These are phyloP conservation scores for Nephelium lappaceum DNA, from an alignment of 345 rosid genomes.

Conservation along the genomic window DNA sequence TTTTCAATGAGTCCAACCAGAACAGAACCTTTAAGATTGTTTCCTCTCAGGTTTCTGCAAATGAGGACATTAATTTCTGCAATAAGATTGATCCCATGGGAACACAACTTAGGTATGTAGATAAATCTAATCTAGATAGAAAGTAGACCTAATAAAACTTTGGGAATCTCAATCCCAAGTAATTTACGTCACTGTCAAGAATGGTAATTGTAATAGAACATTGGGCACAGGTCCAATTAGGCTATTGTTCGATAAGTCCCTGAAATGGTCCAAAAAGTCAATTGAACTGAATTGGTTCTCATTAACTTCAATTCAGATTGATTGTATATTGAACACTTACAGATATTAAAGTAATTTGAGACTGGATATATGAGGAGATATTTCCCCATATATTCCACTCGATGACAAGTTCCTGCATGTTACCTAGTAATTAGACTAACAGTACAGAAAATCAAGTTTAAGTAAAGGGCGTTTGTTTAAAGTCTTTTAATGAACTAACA, in stretches of 20 bases:
- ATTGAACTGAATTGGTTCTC: no score
- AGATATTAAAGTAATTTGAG: not conserved
- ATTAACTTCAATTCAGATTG: not conserved
- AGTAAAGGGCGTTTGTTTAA: not conserved
- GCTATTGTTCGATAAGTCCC: constrained; percentile 36
- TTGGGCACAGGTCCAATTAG: not conserved
- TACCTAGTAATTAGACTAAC: not conserved
- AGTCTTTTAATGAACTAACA: constrained; percentile 23
- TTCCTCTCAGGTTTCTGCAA: no score
- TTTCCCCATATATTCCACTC: not conserved
- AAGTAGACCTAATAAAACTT: no score
- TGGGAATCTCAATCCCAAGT: not conserved
- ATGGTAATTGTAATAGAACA: not conserved
- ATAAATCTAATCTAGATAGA: no score
- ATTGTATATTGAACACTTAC: not conserved
- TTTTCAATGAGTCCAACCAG: no score
- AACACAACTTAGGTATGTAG: no score
- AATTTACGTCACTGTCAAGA: no score
- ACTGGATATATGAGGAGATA: not conserved
- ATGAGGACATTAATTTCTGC: not conserved
- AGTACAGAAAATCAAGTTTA: no score
- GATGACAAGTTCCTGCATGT: constrained; percentile 14
- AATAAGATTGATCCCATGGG: not conserved
- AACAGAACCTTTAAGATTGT: no score
- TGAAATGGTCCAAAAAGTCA: no score